Evolutionary conservation across 2,329 filamentous ascomycete genomes (phyloP), one percentile per base, ranked within the genome.

Genomic region (Aspergillus ibericus): DNA sequence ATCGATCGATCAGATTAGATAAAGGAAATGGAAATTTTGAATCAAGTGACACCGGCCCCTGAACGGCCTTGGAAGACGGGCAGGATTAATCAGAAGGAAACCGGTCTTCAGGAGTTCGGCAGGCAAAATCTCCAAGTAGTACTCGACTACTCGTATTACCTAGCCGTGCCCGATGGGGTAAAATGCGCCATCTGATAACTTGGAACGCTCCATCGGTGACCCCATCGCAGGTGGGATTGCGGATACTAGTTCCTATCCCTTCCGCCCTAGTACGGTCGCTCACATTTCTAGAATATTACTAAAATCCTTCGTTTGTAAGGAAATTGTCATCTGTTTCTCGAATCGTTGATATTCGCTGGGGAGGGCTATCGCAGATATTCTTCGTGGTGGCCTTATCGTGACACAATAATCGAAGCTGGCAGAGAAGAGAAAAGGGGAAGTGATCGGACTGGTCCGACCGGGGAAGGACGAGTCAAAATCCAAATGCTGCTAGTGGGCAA

Each of bases 1-100:
- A 50, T 62, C 54, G 47, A 60, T 60, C 55, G 29, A 62, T 62
- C 60, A 60, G 60, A 62, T 62, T 62, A 62, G 60, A 62, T 62
- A 55, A 60, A 62, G 38, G 40, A 13, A 50, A 42, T 32, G 29
- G 29, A 32, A 32, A 9, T 32, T 32, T 9, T 32, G 29, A 32
- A 32, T 32, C 9, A 9, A 52, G 10, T 9, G 27, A 48, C 22
- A 22, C 25, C 44, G 12, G 25, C 44, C 44, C 15, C n/a, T 32
- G n/a, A n/a, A 16, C n/a, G 18, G 16, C 36, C 36, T 40, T 18
- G n/a, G 18, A 38, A 18, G 36, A 8, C 4, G 6, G 29, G 9
- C 2, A 32, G 2, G 2, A 10, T 32, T 32, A 32, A 32, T 32
- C 4, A 32, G 53, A 56, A 62, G 38, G 40, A 13, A 50, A 42